Evolutionary conservation across 345 rosid genomes (phyloP), one percentile per base, ranked within the genome.

Genomic region (Turritis glabra): DNA sequence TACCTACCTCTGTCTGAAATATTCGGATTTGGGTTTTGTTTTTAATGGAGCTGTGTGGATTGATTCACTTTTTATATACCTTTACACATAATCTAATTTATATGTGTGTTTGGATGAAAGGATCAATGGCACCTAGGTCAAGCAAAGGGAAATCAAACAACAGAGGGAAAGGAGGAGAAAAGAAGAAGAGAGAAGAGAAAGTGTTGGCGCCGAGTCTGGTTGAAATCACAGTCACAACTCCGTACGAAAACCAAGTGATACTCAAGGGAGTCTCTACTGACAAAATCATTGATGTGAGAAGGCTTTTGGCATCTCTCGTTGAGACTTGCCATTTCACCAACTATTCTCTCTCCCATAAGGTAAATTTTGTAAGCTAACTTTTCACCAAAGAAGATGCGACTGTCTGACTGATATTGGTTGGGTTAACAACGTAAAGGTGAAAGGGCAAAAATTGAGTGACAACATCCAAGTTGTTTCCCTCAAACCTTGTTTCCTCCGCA

Each of bases 201-300:
- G 71, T 87, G 85, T 87, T 86, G 61, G 74, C 81, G 46, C 98
- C 96, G 1, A 87, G 83, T 22, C 84, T 87, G 25, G 75, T 85
- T 4, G 98, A 91, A 26, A 80, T 91, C 53, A 81, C 82, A 9
- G 82, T 94, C 27, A 80, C 81, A 46, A 87, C 88, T 11, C 93
- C 95, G 0, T 84, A 91, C 21, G 97, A 89, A 15, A 80, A 89
- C 2, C 91, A 85, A 75, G 87, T 88, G 60, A 84, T 84, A 0
- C 94, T 91, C 71, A 94, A 86, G 83, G 91, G 95, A 11, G 91
- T 94, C 15, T 91, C 98, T 54, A 91, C 97, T 44, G 98, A 94
- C 82, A 88, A 73, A 82, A 91, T 94, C 79, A 72, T 94, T 18
- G 98, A 91, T 46, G 93, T 91, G 60, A 80, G 90, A 64, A 91